Evolutionary conservation across 2,329 filamentous ascomycete species (phyloP), one percentile per base, ranked within the genome.

Genomic region (Neopestalotiopsis clavispora): DNA sequence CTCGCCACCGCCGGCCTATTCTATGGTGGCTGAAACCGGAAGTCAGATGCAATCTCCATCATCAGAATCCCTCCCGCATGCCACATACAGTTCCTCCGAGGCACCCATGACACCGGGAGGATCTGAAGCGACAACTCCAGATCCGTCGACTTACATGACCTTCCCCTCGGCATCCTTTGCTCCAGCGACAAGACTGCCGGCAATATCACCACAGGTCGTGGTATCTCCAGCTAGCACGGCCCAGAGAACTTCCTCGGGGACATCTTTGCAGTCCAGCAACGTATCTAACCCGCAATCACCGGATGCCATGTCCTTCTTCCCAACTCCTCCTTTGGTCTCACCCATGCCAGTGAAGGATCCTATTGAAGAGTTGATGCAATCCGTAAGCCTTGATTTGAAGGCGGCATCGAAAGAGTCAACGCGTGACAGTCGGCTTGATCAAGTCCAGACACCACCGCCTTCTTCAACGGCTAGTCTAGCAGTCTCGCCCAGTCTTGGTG

Each of bases 1-100:
- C 34, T 67, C 60, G 2, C 57, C 67, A 14, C 68, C 67, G 4
- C 69, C 68, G 40, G 28, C 62, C 13, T 71, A 73, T 66, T 66
- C 67, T 7, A 63, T 68, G 20, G 23, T 60, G 12, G 23, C 58
- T 9, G 67, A 67, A 57, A 17, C 28, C 4, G 13, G 13, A 23
- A 52, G n/a, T 4, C 30, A 28, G 9, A 13, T 59, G 13, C 62
- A 38, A 13, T 49, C 62, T 32, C 38, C 62, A 20, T 12, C 13
- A 10, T 17, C 34, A 14, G 32, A 38, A 14, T 34, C 59, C 14
- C 30, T 20, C n/a, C 59, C 59, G 9, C 28, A 20, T 20, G 30
- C 28, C 13, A 9, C 59, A 14, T 40, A 62, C 59, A n/a, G 23
- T 34, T 38, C 42, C 5, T n/a, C 42, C 32, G 45, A 20, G 28